Percentiles rank a stretch among this genome's conserved stretches.
Conservation (phyloP, 805 yeast species). For the Candida pseudofarinosa region DNA sequence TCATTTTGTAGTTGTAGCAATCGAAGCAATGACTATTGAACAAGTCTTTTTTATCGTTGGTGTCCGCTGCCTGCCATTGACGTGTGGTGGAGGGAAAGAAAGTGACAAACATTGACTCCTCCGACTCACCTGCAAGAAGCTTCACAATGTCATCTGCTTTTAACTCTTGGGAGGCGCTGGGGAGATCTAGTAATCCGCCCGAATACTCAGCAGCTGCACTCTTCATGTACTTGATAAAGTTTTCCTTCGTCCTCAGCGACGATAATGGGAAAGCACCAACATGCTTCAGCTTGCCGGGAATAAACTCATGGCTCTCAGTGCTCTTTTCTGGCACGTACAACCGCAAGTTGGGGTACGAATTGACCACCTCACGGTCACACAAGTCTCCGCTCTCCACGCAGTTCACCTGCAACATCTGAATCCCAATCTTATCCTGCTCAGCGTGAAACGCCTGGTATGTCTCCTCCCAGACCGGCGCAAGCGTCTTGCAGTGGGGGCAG, state of each 20-base stretch:
- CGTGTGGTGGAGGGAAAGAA: conserved; percentile 60
- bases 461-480: conserved; percentile 82
- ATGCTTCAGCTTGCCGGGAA: conserved; percentile 24
- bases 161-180: conserved; percentile 38
- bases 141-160: conserved; percentile 41
- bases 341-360: conserved; percentile 65
- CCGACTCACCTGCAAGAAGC: conserved; percentile 47
- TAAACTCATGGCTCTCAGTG: conserved; percentile 18
- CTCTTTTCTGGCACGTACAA: conserved; percentile 59
- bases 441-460: conserved; percentile 49
- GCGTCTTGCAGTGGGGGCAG: conserved; percentile 72
- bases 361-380: conserved; percentile 63
- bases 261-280: conserved; percentile 46
- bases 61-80: conserved; percentile 30
- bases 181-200: conserved; percentile 32
- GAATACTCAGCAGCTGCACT: conserved; percentile 48
- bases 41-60: conserved; percentile 22
- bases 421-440: conserved; percentile 41
- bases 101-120: conserved; percentile 53
- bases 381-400: conserved; percentile 86
- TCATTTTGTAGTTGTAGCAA: conserved; percentile 47
- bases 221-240: conserved; percentile 49
- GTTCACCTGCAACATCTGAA: conserved; percentile 72
- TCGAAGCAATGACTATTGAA: conserved; percentile 42
- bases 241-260: conserved; percentile 43